Evolutionary conservation across 352 stramenopile species (phyloP).

Genomic region (Phytophthora litchii): DNA sequence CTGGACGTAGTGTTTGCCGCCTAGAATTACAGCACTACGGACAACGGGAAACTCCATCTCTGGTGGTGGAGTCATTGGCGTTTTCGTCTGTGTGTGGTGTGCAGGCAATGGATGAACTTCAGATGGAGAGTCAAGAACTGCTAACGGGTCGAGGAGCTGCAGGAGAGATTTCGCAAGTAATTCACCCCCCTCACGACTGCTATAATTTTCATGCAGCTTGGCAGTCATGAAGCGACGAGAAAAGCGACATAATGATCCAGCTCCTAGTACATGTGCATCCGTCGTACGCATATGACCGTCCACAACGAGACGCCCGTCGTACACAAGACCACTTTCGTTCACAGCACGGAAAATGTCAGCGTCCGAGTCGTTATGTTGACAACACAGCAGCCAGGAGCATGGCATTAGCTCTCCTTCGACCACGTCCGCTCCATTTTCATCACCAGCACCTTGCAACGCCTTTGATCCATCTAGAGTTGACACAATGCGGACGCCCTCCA

Average conservation of each 20-base stretch:
- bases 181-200: slow-evolving; percentile 74
- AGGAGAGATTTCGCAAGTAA: slow-evolving; percentile 70
- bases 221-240: slow-evolving; percentile 79
- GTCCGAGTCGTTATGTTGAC: slow-evolving; percentile 85
- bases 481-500: slow-evolving; percentile 52
- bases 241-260: slow-evolving; percentile 78
- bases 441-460: neutral
- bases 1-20: slow-evolving; percentile 70
- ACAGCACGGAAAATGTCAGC: slow-evolving; percentile 90
- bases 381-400: slow-evolving; percentile 84
- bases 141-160: slow-evolving; percentile 67
- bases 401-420: slow-evolving; percentile 35
- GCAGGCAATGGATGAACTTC: slow-evolving; percentile 19
- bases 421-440: neutral
- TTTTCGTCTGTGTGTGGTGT: slow-evolving; percentile 21
- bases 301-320: slow-evolving; percentile 92
- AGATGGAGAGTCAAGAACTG: slow-evolving; percentile 1
- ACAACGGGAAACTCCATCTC: slow-evolving; percentile 79
- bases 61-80: slow-evolving; percentile 53
- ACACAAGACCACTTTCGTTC: slow-evolving; percentile 92
- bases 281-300: slow-evolving; percentile 87
- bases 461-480: slow-evolving; percentile 25
- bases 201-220: slow-evolving; percentile 84
- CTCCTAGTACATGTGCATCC: slow-evolving; percentile 77
- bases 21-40: slow-evolving; percentile 42